phyloP scores from a whole-genome alignment of 2,329 filamentous ascomycete genomes.

The Lecanicillium sp. region DNA sequence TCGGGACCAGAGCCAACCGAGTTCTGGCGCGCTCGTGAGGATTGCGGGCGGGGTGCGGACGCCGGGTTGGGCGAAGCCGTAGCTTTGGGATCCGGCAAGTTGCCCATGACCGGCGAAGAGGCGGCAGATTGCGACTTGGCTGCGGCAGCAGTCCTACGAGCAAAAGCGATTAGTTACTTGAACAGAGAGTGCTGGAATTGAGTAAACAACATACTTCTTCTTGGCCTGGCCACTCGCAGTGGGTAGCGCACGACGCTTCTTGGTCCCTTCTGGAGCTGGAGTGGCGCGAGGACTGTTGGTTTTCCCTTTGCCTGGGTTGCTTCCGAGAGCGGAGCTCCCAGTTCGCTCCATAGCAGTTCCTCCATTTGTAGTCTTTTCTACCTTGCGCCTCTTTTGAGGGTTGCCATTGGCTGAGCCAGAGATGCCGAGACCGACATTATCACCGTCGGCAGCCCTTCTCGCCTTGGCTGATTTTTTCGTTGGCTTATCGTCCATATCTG shows the following conservation, averaged over 20 bases:
- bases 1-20: conserved; percentile 56
- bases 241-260: conserved; percentile 60
- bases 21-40: conserved; percentile 67
- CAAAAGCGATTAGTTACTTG: conserved; percentile 8
- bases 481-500: conserved; percentile 67
- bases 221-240: conserved; percentile 63
- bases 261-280: conserved; percentile 58
- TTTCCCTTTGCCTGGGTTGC: conserved; percentile 45
- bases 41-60: conserved; percentile 50
- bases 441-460: conserved; percentile 50
- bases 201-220: conserved; percentile 55
- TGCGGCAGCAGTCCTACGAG: conserved; percentile 26
- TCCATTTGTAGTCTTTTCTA: conserved; percentile 56
- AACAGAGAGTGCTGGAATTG: conserved; percentile 6
- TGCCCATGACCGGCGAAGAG: conserved; percentile 67
- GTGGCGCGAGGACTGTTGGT: conserved; percentile 60
- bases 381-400: conserved; percentile 69
- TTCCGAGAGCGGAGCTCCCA: conserved; percentile 50
- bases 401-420: conserved; percentile 42
- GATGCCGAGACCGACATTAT: conserved; percentile 56
- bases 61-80: conserved; percentile 52
- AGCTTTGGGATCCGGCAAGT: conserved; percentile 54
- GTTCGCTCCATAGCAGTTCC: conserved; percentile 55
- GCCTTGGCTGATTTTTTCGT: conserved; percentile 62
- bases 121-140: conserved; percentile 60